Evolutionary conservation across 2,329 filamentous ascomycete genomes (phyloP), one percentile per base, ranked within the genome.

Genomic region (Sclerotinia spermophila): DNA sequence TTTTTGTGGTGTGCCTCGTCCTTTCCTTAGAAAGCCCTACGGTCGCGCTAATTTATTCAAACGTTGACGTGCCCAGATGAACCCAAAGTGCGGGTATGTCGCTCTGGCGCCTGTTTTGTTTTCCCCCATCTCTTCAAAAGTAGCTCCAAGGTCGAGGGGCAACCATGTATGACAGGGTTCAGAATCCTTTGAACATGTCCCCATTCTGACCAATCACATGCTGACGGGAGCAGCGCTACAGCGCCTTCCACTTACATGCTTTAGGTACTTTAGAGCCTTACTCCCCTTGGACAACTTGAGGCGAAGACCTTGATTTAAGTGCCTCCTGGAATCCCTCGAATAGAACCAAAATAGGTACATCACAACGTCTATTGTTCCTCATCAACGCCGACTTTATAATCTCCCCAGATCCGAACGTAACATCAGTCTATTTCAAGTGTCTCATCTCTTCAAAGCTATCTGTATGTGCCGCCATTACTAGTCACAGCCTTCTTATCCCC

Each of bases 51-150:
- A 66, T 44, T 24, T 66, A 53, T 48, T 33, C 45, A 44, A 66
- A 58, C 68, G 68, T 69, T 66, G 68, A 69, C 68, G 5, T 82
- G 75, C 33, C 61, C 82, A 74, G 7, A 81, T 81, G 45, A 66
- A 33, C 81, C 81, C 1, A 82, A 75, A 8, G 80, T 17, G 80
- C 80, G 62, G 69, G 62, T 67, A 44, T 60, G 55, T 67, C 55
- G 42, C 55, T 70, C 55, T 70, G 69, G 69, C 69, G 69, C 69
- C 69, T 70, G 64, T 70, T 70, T 70, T 58, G 51, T 58, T 70
- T 58, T 40, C 68, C 55, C 60, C 33, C 68, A 70, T 66, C 68
- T 58, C 68, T 61, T 61, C 45, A 51, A 53, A 55, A 68, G 64
- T 44, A 59, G 15, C 44, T 67, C 33, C 51, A 45, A 30, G 62